Evolutionary conservation across 2,329 filamentous ascomycete species (phyloP).

Genomic region (Fusarium zealandicum): DNA sequence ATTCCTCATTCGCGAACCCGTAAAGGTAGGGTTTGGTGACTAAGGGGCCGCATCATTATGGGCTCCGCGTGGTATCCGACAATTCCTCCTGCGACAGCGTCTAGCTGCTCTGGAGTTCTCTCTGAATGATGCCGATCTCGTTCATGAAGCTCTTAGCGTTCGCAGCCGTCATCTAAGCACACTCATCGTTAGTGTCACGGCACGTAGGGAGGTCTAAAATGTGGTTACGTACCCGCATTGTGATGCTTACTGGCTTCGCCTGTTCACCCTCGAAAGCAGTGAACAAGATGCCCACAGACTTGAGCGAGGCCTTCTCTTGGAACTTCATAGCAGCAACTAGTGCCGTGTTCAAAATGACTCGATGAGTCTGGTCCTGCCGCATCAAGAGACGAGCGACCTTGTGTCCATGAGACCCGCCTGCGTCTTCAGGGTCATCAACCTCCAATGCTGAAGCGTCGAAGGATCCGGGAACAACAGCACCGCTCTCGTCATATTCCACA

Average conservation of each 20-base stretch:
- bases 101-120: conserved; percentile 55
- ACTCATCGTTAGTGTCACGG: no score
- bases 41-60: conserved; percentile 19
- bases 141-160: conserved; percentile 61
- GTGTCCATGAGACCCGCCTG: conserved; percentile 41
- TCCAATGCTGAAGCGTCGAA: conserved; percentile 64
- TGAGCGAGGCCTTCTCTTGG: conserved; percentile 76
- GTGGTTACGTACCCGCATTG: conserved; percentile 62
- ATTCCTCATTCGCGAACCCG: conserved; percentile 13
- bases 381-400: conserved; percentile 79
- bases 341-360: conserved; percentile 85
- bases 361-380: conserved; percentile 87
- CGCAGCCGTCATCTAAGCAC: conserved; percentile 58
- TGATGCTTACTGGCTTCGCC: conserved; percentile 63
- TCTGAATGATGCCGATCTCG: conserved; percentile 58
- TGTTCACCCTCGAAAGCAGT: conserved; percentile 67
- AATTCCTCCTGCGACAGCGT: conserved; percentile 6
- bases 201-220: no score
- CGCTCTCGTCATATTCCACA: conserved; percentile 62
- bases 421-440: conserved; percentile 50
- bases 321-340: conserved; percentile 82
- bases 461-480: conserved; percentile 56
- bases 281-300: conserved; percentile 72
- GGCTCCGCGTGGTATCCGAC: conserved; percentile 13
- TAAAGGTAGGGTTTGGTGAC: conserved; percentile 3